Conservation (phyloP, 352 stramenopile genomes). For the Phytophthora pinifolia region DNA sequence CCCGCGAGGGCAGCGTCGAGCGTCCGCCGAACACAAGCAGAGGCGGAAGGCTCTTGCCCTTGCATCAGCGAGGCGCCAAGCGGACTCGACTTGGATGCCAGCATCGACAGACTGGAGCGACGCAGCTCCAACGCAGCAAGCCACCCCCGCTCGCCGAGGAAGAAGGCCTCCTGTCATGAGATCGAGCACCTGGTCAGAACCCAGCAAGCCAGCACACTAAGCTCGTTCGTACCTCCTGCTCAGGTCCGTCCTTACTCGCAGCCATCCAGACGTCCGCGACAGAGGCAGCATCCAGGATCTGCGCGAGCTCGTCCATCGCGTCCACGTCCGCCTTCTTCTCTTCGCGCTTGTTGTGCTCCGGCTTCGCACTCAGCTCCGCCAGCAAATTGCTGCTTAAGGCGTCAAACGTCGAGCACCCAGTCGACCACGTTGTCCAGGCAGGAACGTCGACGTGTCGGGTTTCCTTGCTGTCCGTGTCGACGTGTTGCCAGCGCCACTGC, state of each 20-base stretch:
- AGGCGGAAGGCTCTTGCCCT: conserved; percentile 18
- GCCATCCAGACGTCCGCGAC: conserved; percentile 46
- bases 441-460: conserved; percentile 27
- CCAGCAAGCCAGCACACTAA: not conserved
- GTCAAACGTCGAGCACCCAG: conserved; percentile 47
- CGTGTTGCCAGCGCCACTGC: conserved; percentile 32
- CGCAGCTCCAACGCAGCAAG: conserved; percentile 25
- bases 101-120: conserved; percentile 32
- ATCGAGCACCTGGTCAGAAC: too few relatives aligned
- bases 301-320: conserved; percentile 43
- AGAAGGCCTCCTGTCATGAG: conserved; percentile 30
- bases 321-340: conserved; percentile 41
- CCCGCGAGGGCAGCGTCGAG: conserved; percentile 32
- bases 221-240: conserved; percentile 21
- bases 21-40: conserved; percentile 35
- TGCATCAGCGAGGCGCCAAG: conserved; percentile 20
- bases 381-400: conserved; percentile 65
- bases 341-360: too few relatives aligned
- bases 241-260: not conserved
- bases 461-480: conserved; percentile 7
- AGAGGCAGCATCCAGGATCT: conserved; percentile 52
- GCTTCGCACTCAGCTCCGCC: conserved; percentile 34
- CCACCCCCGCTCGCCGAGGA: conserved; percentile 28
- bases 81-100: conserved; percentile 14
- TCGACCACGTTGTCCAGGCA: conserved; percentile 49